Evolutionary conservation across 768 basidiomycete species (phyloP), one percentile per base, ranked within the genome.

Genomic region (Polyporus arcularius): DNA sequence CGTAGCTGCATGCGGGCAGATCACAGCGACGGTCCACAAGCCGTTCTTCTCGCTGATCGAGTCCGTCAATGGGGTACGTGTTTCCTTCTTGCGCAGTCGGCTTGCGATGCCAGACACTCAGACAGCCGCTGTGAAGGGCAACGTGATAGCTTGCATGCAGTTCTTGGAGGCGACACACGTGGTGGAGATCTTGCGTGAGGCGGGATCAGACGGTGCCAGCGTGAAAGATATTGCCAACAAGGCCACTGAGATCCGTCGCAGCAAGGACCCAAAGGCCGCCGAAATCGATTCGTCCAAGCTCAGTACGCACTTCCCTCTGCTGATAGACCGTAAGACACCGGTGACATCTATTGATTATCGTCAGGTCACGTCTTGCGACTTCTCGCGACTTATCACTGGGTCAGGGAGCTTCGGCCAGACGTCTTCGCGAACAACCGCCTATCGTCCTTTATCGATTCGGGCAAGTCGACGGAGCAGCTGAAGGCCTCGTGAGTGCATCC

Each of bases 331-430:
- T 26, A 26, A 26, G 21, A 26, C 21, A 26, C 21, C 21, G 21
- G 21, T 26, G 21, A 26, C 21, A 26, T 26, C 1, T 26, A 26
- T 26, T 26, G 21, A 1, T 1, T 26, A 1, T 26, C 21, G 21
- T 2, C 31, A 91, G 89, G 85, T 1, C 90, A 90, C 67, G 80
- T 83, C 38, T 79, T 93, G 47, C 85, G 91, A 46, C 77, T 90
- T 26, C 80, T 92, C 41, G 89, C 90, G 12, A 89, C 90, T 0
- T 87, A 90, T 68, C 89, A 92, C 70, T 80, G 91, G 54, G 75
- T 90, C 35, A 78, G 80, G 46, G 91, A 93, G 71, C 76, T 83
- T 2, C 75, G 79, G 16, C 89, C 89, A 6, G 81, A 91, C 67
- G 83, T 86, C 7, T 93, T 92, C 66, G 77, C 88, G 6, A 78